These are phyloP conservation scores for Xylaria curta DNA, from an alignment of 495 filamentous ascomycete genomes.

Conservation along the genomic window DNA sequence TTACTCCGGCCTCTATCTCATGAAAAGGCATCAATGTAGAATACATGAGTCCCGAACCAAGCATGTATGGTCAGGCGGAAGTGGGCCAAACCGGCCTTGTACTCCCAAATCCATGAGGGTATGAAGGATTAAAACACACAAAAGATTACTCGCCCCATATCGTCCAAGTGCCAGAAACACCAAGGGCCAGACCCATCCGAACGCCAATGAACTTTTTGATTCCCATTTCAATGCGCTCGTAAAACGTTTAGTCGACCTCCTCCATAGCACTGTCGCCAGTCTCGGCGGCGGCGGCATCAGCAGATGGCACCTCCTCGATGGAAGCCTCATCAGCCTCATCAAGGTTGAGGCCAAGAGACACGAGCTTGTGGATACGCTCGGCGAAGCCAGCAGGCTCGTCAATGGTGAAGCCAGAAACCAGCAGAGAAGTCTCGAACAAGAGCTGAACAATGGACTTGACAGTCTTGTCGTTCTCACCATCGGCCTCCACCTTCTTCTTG, in stretches of 20 bases:
- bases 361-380: conserved; percentile 98
- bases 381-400: conserved; percentile 97
- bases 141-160: conserved; percentile 43
- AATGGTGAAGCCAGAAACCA: conserved; percentile 99
- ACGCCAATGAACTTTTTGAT: conserved; percentile 57
- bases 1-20: conserved; percentile 39
- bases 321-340: conserved; percentile 83
- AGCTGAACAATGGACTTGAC: conserved; percentile 99
- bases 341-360: conserved; percentile 93
- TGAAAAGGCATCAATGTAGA: conserved; percentile 42
- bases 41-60: conserved; percentile 40
- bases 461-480: conserved; percentile 96
- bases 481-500: conserved; percentile 95
- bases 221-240: conserved; percentile 34
- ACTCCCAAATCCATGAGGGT: conserved; percentile 33
- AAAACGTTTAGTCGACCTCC: conserved; percentile 66
- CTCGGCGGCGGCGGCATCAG: conserved; percentile 60
- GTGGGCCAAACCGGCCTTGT: conserved; percentile 32
- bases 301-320: conserved; percentile 63
- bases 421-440: conserved; percentile 95
- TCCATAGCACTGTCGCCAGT: conserved; percentile 67
- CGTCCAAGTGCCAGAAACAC: conserved; percentile 42
- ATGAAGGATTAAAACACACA: conserved; percentile 37
- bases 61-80: conserved; percentile 21
- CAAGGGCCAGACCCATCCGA: conserved; percentile 48